Conservation (phyloP, 768 basidiomycete species). For the Termitomyces heimii region DNA sequence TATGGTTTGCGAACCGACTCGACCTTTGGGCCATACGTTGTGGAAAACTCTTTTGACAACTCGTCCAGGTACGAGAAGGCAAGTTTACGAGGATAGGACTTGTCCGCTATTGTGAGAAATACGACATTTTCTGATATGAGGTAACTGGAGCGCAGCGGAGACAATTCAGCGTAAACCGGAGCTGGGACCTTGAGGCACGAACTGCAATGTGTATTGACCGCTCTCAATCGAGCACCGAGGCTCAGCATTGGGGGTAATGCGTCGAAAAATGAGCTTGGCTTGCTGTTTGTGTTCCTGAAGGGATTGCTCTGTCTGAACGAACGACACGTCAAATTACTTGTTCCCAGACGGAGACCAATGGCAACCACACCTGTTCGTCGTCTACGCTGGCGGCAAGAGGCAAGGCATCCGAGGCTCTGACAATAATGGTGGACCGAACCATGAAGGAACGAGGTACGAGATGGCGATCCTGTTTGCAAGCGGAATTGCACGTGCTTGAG, state of each 20-base stretch:
- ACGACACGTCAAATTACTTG: conserved; percentile 11
- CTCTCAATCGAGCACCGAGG: conserved; percentile 96
- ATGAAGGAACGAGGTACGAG: conserved; percentile 29
- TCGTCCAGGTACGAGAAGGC: conserved; percentile 98
- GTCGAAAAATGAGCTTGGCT: conserved; percentile 92
- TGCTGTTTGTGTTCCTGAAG: conserved; percentile 98
- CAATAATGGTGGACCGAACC: conserved; percentile 86
- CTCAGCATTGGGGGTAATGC: conserved; percentile 91
- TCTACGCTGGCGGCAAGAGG: conserved; percentile 95
- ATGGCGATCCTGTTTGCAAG: neutral
- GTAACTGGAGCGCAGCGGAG: conserved; percentile 53
- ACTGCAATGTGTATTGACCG: conserved; percentile 95
- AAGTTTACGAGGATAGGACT: conserved; percentile 94
- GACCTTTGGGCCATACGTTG: conserved; percentile 89
- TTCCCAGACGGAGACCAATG: neutral
- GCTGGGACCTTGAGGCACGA: conserved; percentile 25
- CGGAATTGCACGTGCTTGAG: conserved; percentile 12
- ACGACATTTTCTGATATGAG: conserved; percentile 92
- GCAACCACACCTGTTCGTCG: conserved; percentile 77
- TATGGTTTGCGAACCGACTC: conserved; percentile 94
- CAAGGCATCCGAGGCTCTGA: conserved; percentile 79
- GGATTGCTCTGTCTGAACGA: conserved; percentile 77
- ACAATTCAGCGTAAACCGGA: conserved; percentile 6
- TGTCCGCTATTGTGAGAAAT: conserved; percentile 92
- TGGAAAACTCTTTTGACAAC: conserved; percentile 91